Conservation (phyloP, 495 filamentous ascomycete genomes). For the Extremus antarcticus region DNA sequence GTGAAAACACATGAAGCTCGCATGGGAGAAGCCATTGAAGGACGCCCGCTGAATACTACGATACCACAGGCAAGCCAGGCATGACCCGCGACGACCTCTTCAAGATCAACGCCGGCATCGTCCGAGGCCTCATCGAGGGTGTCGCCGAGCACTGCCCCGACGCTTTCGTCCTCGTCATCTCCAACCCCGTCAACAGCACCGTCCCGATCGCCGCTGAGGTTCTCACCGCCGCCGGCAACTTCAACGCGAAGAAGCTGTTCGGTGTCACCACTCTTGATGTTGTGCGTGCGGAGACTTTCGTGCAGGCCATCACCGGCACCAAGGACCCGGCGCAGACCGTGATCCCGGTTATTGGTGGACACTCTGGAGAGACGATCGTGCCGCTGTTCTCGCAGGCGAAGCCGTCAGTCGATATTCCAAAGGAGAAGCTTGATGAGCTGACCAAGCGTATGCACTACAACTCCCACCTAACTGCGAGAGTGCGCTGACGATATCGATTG, state of each 20-base stretch:
- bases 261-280: slow-evolving; percentile 98
- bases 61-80: slow-evolving; percentile 74
- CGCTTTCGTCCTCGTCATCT: slow-evolving; percentile 90
- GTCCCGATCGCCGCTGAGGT: slow-evolving; percentile 96
- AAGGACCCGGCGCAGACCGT: slow-evolving; percentile 67
- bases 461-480: background rate
- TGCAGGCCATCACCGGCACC: slow-evolving; percentile 71
- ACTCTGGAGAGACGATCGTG: slow-evolving; percentile 96
- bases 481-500: background rate
- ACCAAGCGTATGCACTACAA: slow-evolving; percentile 59
- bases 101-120: slow-evolving; percentile 39
- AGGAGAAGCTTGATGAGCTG: slow-evolving; percentile 73
- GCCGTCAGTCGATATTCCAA: slow-evolving; percentile 67
- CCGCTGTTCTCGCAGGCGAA: slow-evolving; percentile 88
- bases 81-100: slow-evolving; percentile 99
- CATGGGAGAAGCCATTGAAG: too few relatives aligned
- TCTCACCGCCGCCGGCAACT: slow-evolving; percentile 82
- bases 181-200: slow-evolving; percentile 98
- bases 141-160: slow-evolving; percentile 81
- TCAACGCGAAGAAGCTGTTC: slow-evolving; percentile 87
- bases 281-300: slow-evolving; percentile 95
- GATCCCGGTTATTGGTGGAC: slow-evolving; percentile 90
- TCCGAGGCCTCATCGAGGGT: slow-evolving; percentile 53
- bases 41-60: background rate
- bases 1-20: slow-evolving; percentile 24